Conservation (phyloP, 257 asterid genomes). For the Scutellaria galericulata region DNA sequence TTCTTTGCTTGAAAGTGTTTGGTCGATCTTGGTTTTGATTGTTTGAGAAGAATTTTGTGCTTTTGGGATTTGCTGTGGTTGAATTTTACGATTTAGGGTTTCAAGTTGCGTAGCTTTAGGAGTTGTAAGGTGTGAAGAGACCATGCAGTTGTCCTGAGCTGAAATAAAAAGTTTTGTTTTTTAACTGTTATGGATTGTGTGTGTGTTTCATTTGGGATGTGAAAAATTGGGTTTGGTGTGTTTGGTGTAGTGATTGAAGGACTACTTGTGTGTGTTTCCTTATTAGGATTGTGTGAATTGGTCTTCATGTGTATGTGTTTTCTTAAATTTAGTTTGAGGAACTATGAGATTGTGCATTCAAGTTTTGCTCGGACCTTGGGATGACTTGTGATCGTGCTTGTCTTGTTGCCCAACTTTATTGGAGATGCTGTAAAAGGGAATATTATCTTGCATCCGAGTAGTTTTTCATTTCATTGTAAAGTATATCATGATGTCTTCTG, state of each 20-base stretch:
- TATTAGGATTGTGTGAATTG: constrained; percentile 5
- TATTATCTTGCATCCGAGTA: not conserved
- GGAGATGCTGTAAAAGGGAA: not conserved
- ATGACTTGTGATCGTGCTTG: constrained; percentile 9
- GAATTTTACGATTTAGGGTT: constrained; percentile 32
- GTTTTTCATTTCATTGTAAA: not conserved
- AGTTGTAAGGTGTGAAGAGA: not conserved
- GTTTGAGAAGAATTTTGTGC: constrained; percentile 21
- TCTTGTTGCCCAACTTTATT: not conserved
- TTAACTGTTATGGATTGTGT: not conserved
- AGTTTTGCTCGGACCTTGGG: not conserved
- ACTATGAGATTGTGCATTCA: not conserved
- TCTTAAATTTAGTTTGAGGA: not conserved
- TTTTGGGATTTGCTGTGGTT: constrained; percentile 24
- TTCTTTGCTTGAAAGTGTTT: constrained; percentile 17
- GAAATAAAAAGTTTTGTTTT: constrained; percentile 13
- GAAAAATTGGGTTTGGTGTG: not conserved
- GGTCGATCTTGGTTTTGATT: constrained; percentile 46
- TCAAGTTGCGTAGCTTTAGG: not conserved
- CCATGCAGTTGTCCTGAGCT: not conserved
- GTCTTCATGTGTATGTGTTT: not conserved
- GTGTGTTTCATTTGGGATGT: not conserved
- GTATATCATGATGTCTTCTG: not conserved
- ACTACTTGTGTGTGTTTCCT: not conserved
- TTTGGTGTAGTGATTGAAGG: not conserved